Evolutionary conservation across 495 filamentous ascomycete genomes (phyloP), one percentile per base, ranked within the genome.

Genomic region (Letharia lupina): DNA sequence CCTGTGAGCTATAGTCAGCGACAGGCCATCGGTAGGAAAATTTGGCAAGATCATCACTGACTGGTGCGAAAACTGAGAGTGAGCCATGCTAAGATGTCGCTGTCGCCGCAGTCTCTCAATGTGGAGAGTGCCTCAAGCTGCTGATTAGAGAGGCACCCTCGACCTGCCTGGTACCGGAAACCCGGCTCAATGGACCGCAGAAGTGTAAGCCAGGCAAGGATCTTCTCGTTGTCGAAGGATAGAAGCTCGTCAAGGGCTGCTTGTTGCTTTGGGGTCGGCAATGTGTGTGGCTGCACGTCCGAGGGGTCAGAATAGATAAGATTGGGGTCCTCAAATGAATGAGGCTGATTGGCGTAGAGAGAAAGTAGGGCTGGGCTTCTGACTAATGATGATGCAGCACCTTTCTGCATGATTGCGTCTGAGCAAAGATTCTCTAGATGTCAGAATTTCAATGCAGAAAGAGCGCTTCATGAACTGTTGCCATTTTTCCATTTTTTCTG

Each of bases 31-130:
- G 28, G 2, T 28, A 11, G 47, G n/a, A 11, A 13, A 6, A 3
- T 50, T 28, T 4, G 31, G 54, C 33, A 57, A 10, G 31, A 12
- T 37, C 7, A 10, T 37, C 33, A 20, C 59, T 13, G 40, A 61
- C 59, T 20, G 15, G 59, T 0, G 39, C 28, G 59, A 10, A 10
- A 3, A 10, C 6, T 9, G 9, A 4, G 13, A n/a, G 2, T 16
- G n/a, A 42, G 39, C 59, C 59, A 61, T 2, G 42, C 42, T 28
- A 23, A 10, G 28, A 61, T 61, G 18, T 42, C 28, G 39, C 39
- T 41, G 12, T 61, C 42, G 59, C 10, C 2, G 59, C 59, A 61
- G n/a, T 61, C 59, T 61, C 15, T 44, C 59, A 61, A 44, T 20
- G 23, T 28, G 42, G 59, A 44, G 5, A 61, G 39, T 12, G 59